Percentiles rank a stretch among this genome's conserved stretches.
Evolutionary conservation across 805 yeast genomes (phyloP).

Genomic region (Candida oleophila): DNA sequence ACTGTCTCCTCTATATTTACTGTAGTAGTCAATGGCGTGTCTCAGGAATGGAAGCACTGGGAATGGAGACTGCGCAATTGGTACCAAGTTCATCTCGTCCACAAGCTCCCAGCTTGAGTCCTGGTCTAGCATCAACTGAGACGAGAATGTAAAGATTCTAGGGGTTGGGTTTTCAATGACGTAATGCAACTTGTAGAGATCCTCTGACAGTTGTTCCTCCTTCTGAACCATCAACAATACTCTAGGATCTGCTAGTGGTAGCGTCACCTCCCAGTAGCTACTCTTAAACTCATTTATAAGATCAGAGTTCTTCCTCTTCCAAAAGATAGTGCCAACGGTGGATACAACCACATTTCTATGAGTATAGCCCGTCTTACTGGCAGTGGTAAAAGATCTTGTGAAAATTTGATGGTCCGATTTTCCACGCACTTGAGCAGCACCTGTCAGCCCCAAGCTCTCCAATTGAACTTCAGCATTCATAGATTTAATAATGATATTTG

Average conservation of each 20-base stretch:
- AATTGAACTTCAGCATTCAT: slow-evolving; percentile 27
- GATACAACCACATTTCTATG: slow-evolving; percentile 37
- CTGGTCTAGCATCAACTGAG: slow-evolving; percentile 36
- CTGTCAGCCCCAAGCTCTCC: slow-evolving; percentile 10
- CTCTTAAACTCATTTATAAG: slow-evolving; percentile 27
- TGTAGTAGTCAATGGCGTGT: slow-evolving; percentile 36
- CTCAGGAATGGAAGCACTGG: slow-evolving; percentile 65
- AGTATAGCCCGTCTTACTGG: slow-evolving; percentile 35
- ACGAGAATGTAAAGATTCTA: slow-evolving; percentile 61
- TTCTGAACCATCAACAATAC: slow-evolving; percentile 45
- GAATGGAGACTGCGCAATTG: slow-evolving; percentile 33
- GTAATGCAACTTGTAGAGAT: slow-evolving; percentile 36
- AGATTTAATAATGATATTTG: slow-evolving; percentile 21
- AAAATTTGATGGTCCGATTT: not conserved
- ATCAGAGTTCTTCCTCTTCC: slow-evolving; percentile 28
- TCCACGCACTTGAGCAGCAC: not conserved
- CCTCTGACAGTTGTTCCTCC: slow-evolving; percentile 12
- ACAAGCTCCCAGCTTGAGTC: slow-evolving; percentile 25
- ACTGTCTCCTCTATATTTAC: slow-evolving; percentile 12
- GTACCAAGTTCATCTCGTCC: slow-evolving; percentile 22
- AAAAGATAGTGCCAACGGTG: slow-evolving; percentile 23
- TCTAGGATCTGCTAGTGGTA: slow-evolving; percentile 72
- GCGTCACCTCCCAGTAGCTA: slow-evolving; percentile 47
- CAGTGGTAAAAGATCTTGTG: slow-evolving; percentile 26
- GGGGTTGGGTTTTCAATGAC: slow-evolving; percentile 75